phyloP scores from a whole-genome alignment of 2,329 filamentous ascomycete species.

The Aureobasidium zeae region DNA sequence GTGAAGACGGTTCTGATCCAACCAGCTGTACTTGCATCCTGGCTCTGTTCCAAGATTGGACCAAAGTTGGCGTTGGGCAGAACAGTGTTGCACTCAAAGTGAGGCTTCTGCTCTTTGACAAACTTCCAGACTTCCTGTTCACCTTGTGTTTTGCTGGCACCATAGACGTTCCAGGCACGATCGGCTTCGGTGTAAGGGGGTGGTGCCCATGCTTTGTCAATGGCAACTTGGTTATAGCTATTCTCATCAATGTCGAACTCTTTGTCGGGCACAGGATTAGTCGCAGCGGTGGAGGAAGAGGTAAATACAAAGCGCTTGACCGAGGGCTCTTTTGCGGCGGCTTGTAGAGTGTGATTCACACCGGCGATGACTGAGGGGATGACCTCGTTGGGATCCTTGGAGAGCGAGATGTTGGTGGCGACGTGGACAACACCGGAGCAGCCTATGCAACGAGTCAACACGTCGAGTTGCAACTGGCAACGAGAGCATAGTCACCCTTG shows the following conservation, averaged over 20 bases:
- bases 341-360: constrained; percentile 32
- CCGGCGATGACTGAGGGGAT: constrained; percentile 34
- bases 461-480: background rate
- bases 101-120: constrained; percentile 34
- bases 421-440: constrained; percentile 38
- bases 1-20: constrained; percentile 15
- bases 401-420: constrained; percentile 35
- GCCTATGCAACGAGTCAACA: constrained; percentile 21
- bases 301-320: constrained; percentile 39
- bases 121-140: constrained; percentile 42
- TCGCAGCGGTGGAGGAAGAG: constrained; percentile 31
- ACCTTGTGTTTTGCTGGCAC: constrained; percentile 38
- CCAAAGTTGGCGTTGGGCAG: constrained; percentile 21
- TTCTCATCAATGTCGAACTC: constrained; percentile 28
- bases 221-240: constrained; percentile 32
- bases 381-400: constrained; percentile 34
- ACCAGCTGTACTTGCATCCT: constrained; percentile 15
- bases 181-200: constrained; percentile 24
- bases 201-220: constrained; percentile 28
- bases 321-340: constrained; percentile 33
- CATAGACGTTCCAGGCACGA: constrained; percentile 31
- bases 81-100: constrained; percentile 37
- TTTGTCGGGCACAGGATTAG: constrained; percentile 29
- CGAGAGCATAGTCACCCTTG: constrained; percentile 24
- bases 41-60: constrained; percentile 15